Base-by-base conservation (phyloP, 371 early-diverging fungal genomes). In the Mucor velutinosus region DNA sequence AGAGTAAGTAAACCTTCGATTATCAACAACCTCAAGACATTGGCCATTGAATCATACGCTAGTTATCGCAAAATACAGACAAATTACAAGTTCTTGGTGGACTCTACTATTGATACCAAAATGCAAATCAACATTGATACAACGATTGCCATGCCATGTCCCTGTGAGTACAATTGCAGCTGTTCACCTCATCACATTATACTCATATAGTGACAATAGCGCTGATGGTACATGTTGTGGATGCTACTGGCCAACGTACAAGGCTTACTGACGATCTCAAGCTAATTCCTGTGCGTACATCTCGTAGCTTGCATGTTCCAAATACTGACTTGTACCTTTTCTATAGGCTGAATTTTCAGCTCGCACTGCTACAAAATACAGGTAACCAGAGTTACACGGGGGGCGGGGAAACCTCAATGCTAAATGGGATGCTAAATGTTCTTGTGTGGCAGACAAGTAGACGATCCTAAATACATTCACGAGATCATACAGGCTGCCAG, bases 81-180 rank as follows among this genome's bases (percentile, higher is more conserved):
- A 60, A 78, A 84, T 21, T 95, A 94, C 69, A 88, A 87, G 66
- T 96, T 96, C 60, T 41, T 91, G 14, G 91, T 95, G 11, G 95
- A 96, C 77, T 79, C 82, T 15, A 72, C 79, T 12, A 79, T 91
- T 33, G 86, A 86, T 64, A 84, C 87, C 15, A 75, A 72, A n/a
- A 75, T 97, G 69, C 90, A 89, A 71, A 89, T 97, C 29, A 95
- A 95, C 75, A 73, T 96, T 57, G 98, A 94, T 70, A 53, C 95
- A 25, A 92, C 93, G 0, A 82, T 97, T n/a, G 95, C 94, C 7
- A 95, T 93, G 93, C 89, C 90, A 11, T 97, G 98, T 79, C 76
- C 83, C 43, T 79, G 93, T 91, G 83, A 76, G 74, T 27, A 30
- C 21, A 23, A 6, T 37, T 21, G 47, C 47, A 41, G 7, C 39